Conservation (phyloP, 176 grass and related monocot genomes). For the Triticum aestivum region DNA sequence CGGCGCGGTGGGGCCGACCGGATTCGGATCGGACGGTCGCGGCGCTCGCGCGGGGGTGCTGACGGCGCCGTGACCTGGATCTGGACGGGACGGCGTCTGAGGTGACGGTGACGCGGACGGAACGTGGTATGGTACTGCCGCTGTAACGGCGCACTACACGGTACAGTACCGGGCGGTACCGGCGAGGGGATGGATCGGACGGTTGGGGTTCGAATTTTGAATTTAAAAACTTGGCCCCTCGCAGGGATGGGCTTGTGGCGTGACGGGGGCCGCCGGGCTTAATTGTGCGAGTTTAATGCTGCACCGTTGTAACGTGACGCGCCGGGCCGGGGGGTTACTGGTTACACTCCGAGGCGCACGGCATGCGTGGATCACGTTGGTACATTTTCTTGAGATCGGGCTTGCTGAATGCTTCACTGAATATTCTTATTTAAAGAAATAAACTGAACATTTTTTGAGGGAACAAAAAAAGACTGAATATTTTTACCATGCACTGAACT, state of each 20-base stretch:
- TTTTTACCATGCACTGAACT: no score
- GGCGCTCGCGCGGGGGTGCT: background rate
- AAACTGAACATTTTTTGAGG: no score
- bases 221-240: background rate
- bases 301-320: slow-evolving; percentile 9
- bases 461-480: no score
- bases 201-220: slow-evolving; percentile 17
- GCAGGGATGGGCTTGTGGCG: background rate
- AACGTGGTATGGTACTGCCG: background rate
- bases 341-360: background rate
- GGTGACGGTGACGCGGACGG: background rate
- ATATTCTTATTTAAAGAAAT: no score
- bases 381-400: no score
- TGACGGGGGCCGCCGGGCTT: background rate
- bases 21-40: slow-evolving; percentile 24
- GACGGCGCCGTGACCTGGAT: slow-evolving; percentile 2
- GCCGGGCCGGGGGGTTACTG: background rate
- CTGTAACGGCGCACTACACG: background rate
- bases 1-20: background rate
- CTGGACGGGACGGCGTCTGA: background rate
- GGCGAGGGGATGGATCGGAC: slow-evolving; percentile 1
- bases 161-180: background rate
- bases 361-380: background rate
- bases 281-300: slow-evolving; percentile 24
- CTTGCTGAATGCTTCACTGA: no score